A percentile compares a stretch with the other conserved stretches of the same genome.
Conservation (phyloP, 768 basidiomycete genomes). For the Suillus paluster region DNA sequence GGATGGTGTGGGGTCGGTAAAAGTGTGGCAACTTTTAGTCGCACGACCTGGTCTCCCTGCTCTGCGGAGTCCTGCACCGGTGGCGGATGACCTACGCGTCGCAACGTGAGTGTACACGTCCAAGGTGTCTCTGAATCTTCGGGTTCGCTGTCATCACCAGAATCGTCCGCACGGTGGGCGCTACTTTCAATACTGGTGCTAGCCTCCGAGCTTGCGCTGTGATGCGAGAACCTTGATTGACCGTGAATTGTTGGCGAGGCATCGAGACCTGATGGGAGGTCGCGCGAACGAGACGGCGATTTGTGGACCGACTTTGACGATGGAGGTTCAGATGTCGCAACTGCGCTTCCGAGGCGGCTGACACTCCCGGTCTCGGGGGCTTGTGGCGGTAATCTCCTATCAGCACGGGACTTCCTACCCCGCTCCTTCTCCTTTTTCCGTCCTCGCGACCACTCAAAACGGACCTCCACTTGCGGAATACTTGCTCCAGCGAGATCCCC, state of each 20-base stretch:
- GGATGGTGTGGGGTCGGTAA: constrained; percentile 96
- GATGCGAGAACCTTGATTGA: constrained; percentile 45
- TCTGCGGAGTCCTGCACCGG: constrained; percentile 12
- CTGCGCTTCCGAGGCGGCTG: constrained; percentile 23
- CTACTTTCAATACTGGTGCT: constrained; percentile 28
- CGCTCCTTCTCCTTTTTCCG: constrained; percentile 26
- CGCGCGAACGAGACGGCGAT: constrained; percentile 14
- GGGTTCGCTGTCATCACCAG: constrained; percentile 86
- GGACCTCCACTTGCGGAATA: constrained; percentile 58
- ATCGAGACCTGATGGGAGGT: constrained; percentile 7
- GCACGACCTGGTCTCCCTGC: constrained; percentile 25
- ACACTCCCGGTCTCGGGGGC: constrained; percentile 17
- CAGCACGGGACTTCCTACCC: constrained; percentile 23
- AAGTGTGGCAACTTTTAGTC: constrained; percentile 79
- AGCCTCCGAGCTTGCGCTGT: constrained; percentile 41
- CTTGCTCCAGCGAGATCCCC: constrained; percentile 22
- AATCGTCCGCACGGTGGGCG: constrained; percentile 41
- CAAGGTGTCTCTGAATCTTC: constrained; percentile 98
- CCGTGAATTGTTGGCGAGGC: constrained; percentile 28
- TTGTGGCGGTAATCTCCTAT: constrained; percentile 16
- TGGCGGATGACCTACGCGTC: constrained; percentile 40
- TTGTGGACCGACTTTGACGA: constrained; percentile 14
- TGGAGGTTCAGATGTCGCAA: constrained; percentile 11
- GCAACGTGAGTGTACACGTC: constrained; percentile 82
- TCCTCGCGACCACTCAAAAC: constrained; percentile 77